A percentile compares a stretch with the other conserved stretches of the same genome.
Conservation (phyloP, 176 grass and related monocot genomes). For the Sorghum bicolor region DNA sequence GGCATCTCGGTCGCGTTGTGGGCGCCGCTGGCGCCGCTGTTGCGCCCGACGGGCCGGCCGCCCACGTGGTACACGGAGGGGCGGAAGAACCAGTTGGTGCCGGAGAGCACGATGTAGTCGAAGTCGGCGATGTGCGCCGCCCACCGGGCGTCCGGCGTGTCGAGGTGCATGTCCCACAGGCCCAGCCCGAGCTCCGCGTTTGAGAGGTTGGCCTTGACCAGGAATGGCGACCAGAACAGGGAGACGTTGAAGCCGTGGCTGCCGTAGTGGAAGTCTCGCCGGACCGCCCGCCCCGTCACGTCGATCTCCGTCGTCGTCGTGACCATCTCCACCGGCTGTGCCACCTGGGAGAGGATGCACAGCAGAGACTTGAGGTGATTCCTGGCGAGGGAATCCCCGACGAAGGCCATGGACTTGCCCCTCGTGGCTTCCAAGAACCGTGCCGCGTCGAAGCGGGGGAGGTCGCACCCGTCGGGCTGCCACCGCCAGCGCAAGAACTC, state of each 20-base stretch:
- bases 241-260: conserved; percentile 48
- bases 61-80: conserved; percentile 46
- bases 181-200: conserved; percentile 31
- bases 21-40: background rate
- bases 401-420: conserved; percentile 64
- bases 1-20: conserved; percentile 36
- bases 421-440: conserved; percentile 48
- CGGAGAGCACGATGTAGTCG: conserved; percentile 50
- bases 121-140: conserved; percentile 40
- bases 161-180: conserved; percentile 55
- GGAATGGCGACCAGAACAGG: conserved; percentile 64
- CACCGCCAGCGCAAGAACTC: conserved; percentile 65
- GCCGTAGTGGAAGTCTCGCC: conserved; percentile 41
- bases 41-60: conserved; percentile 32
- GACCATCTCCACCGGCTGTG: conserved; percentile 22
- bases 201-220: conserved; percentile 42
- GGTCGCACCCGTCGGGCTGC: conserved; percentile 53
- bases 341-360: conserved; percentile 57
- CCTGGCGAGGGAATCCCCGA: conserved; percentile 80
- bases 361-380: conserved; percentile 78
- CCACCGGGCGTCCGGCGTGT: conserved; percentile 49
- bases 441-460: conserved; percentile 50
- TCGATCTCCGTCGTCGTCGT: conserved; percentile 30
- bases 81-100: conserved; percentile 60
- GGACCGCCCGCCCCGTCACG: conserved; percentile 25